Evolutionary conservation across 2,329 filamentous ascomycete species (phyloP).

Genomic region (Penicillium sclerotigenum): DNA sequence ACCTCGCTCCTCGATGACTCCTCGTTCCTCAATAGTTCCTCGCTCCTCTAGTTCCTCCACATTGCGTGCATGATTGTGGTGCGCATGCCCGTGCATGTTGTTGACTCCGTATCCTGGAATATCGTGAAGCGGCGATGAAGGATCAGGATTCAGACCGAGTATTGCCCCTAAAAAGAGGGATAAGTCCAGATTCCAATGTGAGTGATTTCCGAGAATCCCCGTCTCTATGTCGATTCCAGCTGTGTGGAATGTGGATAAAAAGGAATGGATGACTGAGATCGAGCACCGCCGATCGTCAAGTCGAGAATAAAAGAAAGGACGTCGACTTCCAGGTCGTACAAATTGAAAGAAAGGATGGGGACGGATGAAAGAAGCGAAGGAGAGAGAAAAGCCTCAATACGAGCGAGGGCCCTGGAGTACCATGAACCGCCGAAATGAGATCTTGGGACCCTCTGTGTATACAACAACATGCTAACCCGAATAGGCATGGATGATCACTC

Average conservation of each 20-base stretch:
- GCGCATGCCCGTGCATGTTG: conserved; percentile 35
- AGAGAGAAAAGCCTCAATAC: conserved; percentile 1
- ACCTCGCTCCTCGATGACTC: conserved; percentile 3
- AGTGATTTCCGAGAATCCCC: conserved; percentile 13
- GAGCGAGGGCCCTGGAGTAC: not conserved
- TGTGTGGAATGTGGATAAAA: conserved; percentile 26
- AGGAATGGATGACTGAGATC: conserved; percentile 27
- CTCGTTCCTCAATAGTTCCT: conserved; percentile 7
- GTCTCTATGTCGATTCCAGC: conserved; percentile 12
- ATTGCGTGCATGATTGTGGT: conserved; percentile 27
- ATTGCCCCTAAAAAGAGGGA: conserved; percentile 8
- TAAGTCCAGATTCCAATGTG: conserved; percentile 19
- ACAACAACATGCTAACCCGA: conserved; percentile 3
- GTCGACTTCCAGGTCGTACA: conserved; percentile 26
- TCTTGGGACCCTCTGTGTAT: conserved; percentile 7
- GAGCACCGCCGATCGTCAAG: conserved; percentile 22
- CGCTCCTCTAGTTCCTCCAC: conserved; percentile 21
- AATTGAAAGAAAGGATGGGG: conserved; percentile 4
- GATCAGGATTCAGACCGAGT: not conserved
- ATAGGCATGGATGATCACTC: not conserved
- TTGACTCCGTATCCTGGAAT: not conserved
- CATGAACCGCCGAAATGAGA: conserved; percentile 12
- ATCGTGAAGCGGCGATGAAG: conserved; percentile 1
- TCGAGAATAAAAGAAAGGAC: conserved; percentile 20
- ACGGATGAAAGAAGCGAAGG: not conserved